A percentile compares a stretch with the other conserved stretches of the same genome.
Evolutionary conservation across 108 stramenopile genomes (phyloP).

Genomic region (Pseudonitzschia delicatissima): DNA sequence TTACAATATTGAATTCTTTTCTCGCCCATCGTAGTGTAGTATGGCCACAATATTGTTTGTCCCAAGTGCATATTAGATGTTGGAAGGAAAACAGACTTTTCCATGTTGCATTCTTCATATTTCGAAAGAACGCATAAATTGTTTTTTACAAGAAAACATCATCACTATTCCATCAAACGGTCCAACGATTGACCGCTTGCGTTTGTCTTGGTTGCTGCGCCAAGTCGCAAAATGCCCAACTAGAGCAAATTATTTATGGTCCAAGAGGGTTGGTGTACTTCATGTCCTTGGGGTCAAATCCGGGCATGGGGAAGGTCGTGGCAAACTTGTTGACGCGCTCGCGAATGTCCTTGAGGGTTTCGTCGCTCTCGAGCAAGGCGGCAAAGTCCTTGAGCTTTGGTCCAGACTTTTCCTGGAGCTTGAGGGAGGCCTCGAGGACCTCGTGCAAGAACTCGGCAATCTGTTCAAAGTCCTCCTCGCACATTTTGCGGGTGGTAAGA

Average conservation of each 20-base stretch:
- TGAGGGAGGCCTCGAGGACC: constrained; percentile 79
- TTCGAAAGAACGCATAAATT: too few species aligned
- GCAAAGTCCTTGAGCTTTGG: constrained; percentile 94
- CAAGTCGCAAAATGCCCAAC: too few species aligned
- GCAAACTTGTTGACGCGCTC: constrained; percentile 90
- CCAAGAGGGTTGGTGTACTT: constrained; percentile 67
- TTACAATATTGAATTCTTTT: too few species aligned
- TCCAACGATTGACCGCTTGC: not conserved
- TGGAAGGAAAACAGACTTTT: too few species aligned
- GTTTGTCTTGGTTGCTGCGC: not conserved
- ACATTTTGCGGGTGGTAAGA: constrained; percentile 85
- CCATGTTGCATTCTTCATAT: too few species aligned
- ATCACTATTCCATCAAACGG: not conserved
- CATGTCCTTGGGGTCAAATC: constrained; percentile 86
- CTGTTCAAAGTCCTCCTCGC: constrained; percentile 95
- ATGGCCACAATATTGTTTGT: too few species aligned
- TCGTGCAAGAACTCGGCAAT: constrained; percentile 93
- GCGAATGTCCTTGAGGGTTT: constrained; percentile 63
- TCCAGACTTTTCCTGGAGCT: constrained; percentile 85
- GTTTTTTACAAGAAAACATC: not conserved
- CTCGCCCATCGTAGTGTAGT: too few species aligned
- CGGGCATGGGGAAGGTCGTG: constrained; percentile 96
- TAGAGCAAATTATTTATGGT: constrained; percentile 18
- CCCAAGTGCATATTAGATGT: too few species aligned
- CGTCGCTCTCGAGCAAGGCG: constrained; percentile 68